These are phyloP conservation scores for Coccinonectria pachysandricola DNA, from an alignment of 2,329 filamentous ascomycete species.

Conservation along the genomic window DNA sequence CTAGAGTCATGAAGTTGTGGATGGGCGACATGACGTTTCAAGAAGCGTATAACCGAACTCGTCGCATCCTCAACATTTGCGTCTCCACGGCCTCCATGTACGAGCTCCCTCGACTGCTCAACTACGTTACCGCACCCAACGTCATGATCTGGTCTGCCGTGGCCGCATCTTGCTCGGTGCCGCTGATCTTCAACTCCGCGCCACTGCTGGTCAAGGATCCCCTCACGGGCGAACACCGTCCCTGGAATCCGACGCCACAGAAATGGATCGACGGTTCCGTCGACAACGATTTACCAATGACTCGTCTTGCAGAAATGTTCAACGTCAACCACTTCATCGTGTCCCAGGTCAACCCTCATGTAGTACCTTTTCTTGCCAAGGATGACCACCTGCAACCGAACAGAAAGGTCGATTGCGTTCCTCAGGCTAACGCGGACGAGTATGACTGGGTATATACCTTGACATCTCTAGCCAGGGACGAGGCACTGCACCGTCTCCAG, in stretches of 20 bases:
- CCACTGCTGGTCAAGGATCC: conserved; percentile 78
- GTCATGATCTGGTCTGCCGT: conserved; percentile 96
- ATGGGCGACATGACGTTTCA: conserved; percentile 89
- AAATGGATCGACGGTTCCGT: conserved; percentile 92
- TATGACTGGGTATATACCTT: conserved; percentile 54
- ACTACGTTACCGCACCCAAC: conserved; percentile 88
- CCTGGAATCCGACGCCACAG: conserved; percentile 79
- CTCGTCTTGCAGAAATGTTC: conserved; percentile 83
- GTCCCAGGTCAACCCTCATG: conserved; percentile 91
- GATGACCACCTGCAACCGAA: conserved; percentile 50
- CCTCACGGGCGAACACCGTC: conserved; percentile 61
- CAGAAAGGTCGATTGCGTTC: conserved; percentile 15
- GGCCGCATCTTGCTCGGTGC: conserved; percentile 90
- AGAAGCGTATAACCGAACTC: conserved; percentile 90
- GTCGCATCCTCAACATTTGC: conserved; percentile 85
- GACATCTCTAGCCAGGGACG: conserved; percentile 65
- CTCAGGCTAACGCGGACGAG: conserved; percentile 24
- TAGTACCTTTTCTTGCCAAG: conserved; percentile 72
- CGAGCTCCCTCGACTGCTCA: conserved; percentile 76
- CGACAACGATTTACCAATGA: conserved; percentile 89
- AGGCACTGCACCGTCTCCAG: conserved; percentile 71
- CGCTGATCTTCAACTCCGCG: conserved; percentile 71
- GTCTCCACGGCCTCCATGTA: conserved; percentile 83
- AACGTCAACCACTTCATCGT: conserved; percentile 98
- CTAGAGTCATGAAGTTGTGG: conserved; percentile 67